These are phyloP conservation scores for Crithidia thermophila DNA, from an alignment of 208 protist species.

Conservation along the genomic window DNA sequence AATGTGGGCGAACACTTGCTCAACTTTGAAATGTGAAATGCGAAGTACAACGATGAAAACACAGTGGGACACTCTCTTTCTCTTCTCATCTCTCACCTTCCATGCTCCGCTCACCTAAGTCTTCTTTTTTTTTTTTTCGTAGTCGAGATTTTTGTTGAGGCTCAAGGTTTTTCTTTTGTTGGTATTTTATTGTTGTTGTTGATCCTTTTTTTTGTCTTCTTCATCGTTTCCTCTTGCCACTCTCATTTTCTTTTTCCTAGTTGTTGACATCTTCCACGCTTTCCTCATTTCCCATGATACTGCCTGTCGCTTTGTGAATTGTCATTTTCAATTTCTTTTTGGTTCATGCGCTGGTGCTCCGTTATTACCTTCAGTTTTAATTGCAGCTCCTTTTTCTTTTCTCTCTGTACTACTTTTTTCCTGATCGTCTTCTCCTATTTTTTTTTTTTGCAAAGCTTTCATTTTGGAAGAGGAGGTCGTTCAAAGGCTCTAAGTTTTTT, in stretches of 20 bases:
- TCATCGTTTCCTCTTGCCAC: slow-evolving; percentile 6
- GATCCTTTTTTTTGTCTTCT: background rate
- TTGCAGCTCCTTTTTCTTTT: background rate
- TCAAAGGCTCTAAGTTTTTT: no score
- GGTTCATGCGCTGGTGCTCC: background rate
- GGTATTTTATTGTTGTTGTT: background rate
- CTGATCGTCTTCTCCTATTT: background rate
- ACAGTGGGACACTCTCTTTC: no score
- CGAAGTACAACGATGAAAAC: no score
- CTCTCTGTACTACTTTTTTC: background rate
- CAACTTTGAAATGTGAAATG: no score
- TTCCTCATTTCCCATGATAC: background rate
- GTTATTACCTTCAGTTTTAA: background rate
- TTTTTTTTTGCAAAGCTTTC: background rate
- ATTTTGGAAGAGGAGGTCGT: no score
- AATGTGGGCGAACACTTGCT: background rate
- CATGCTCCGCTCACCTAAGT: no score
- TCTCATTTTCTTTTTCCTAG: slow-evolving; percentile 17
- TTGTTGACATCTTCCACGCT: background rate
- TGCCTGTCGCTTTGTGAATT: background rate
- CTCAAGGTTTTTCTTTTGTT: background rate
- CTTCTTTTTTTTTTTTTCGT: background rate
- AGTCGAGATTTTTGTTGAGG: slow-evolving; percentile 9
- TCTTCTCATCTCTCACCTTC: no score
- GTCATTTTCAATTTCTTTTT: background rate